Percentiles rank a stretch among this genome's conserved stretches.
Evolutionary conservation across 2,329 filamentous ascomycete genomes (phyloP).

Genomic region (Colletotrichum sp.): DNA sequence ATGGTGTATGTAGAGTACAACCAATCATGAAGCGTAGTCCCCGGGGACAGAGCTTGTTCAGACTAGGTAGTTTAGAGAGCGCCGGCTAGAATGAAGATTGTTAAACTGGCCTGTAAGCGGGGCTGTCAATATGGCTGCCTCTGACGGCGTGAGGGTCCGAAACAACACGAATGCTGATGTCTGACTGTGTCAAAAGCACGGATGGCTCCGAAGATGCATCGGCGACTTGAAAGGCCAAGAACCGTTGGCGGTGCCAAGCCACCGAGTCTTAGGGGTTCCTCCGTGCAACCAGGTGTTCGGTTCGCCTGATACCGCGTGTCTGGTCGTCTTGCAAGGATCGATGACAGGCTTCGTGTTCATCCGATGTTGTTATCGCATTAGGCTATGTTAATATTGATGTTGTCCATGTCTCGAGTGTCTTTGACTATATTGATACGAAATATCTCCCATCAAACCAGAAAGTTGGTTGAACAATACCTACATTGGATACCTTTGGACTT

Average conservation of each 20-base stretch:
- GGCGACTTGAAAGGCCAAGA: neutral
- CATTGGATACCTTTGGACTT: neutral
- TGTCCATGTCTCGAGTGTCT: neutral
- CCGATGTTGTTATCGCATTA: neutral
- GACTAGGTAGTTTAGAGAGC: neutral
- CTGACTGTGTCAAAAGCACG: neutral
- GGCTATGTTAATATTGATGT: neutral
- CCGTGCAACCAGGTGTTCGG: neutral
- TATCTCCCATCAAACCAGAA: neutral
- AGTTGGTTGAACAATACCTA: neutral
- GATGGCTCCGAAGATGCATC: neutral
- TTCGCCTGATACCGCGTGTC: neutral
- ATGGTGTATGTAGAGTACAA: neutral
- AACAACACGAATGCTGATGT: neutral
- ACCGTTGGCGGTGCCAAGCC: neutral
- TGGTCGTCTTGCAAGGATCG: neutral
- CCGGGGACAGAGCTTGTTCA: neutral
- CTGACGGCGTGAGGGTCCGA: neutral
- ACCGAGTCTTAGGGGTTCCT: neutral
- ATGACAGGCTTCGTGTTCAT: neutral
- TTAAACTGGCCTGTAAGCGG: neutral
- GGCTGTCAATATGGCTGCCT: neutral
- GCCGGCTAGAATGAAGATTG: neutral
- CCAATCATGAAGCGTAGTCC: neutral
- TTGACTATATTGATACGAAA: neutral